Evolutionary conservation across 176 grass and related monocot species (phyloP), one percentile per base, ranked within the genome.

Genomic region (Oryza rufipogon): DNA sequence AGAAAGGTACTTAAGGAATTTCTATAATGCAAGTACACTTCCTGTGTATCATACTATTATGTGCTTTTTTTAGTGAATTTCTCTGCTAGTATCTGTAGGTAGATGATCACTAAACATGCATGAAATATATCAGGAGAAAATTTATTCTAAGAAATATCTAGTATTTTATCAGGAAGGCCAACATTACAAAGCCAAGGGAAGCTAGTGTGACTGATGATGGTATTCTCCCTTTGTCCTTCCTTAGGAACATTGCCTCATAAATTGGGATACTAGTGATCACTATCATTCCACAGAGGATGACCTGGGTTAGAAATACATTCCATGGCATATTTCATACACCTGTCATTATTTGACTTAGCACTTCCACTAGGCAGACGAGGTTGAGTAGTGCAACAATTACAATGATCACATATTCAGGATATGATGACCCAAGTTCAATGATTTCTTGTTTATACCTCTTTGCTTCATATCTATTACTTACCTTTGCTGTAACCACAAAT

Each of bases 381-480:
- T 94, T 93, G 44, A 97, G 45, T 47, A 93, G 79, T 48, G 92
- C 89, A 5, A 92, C 39, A 10, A 84, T 79, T 63, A n/a, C 70
- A 13, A 93, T 95, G 56, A 95, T 87, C 30, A 32, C 56, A 51
- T 90, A 89, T 87, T 86, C 90, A 56, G 87, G 56, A 41, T 88
- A 81, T 4, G 80, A 81, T 0, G 79, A 45, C 7, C 91, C 92
- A 26, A 97, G 93, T 76, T 95, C 92, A 73, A 97, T 91, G n/a
- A 88, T 75, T 84, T 97, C 95, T 76, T 83, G 81, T 68, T 95
- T 76, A 14, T 93, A 97, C 78, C 95, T 87, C 56, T 91, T 91
- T 12, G 74, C 78, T 23, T 74, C 81, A 39, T 93, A 90, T 22
- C 74, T 56, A 22, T 83, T 79, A 11, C 79, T 88, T 36, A 91